phyloP scores from a whole-genome alignment of 495 filamentous ascomycete genomes.

The Jackrogersella minutella region DNA sequence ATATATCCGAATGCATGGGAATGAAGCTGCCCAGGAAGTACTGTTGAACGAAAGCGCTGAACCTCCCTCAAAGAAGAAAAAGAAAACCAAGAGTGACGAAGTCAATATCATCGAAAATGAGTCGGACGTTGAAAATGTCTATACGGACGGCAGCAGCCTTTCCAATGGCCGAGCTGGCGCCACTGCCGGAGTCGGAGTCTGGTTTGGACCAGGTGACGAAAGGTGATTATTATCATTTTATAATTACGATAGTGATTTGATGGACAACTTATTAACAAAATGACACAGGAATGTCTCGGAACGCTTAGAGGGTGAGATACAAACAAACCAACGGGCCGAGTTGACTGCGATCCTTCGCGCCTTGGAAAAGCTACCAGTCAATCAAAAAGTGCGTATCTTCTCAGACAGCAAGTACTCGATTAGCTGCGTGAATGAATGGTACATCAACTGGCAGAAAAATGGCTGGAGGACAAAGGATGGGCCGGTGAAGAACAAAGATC shows the following conservation, averaged over 20 bases:
- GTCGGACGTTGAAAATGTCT: constrained; percentile 71
- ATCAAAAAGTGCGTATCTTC: constrained; percentile 63
- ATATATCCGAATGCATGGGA: constrained; percentile 48
- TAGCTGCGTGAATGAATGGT: constrained; percentile 89
- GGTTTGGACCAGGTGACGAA: constrained; percentile 75
- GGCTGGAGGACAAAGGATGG: constrained; percentile 78
- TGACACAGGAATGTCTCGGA: constrained; percentile 83
- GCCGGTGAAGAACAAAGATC: constrained; percentile 83
- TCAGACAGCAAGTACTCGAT: constrained; percentile 90
- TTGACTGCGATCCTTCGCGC: constrained; percentile 86
- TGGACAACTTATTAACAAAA: constrained; percentile 18
- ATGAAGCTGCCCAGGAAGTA: constrained; percentile 67
- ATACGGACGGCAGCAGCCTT: constrained; percentile 86
- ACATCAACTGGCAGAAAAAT: constrained; percentile 77
- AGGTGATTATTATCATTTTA: constrained; percentile 68
- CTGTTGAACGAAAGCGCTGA: constrained; percentile 50
- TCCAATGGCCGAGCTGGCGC: constrained; percentile 79
- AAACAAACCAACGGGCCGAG: constrained; percentile 96
- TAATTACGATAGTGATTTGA: not conserved
- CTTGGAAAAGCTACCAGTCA: constrained; percentile 72
- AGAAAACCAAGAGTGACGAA: constrained; percentile 46
- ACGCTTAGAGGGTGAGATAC: constrained; percentile 71
- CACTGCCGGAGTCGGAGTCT: constrained; percentile 86
- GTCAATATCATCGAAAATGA: constrained; percentile 51
- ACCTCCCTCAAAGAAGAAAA: constrained; percentile 36